Evolutionary conservation across 257 asterid species (phyloP).

Genomic region (Nyctanthes arbortristis): DNA sequence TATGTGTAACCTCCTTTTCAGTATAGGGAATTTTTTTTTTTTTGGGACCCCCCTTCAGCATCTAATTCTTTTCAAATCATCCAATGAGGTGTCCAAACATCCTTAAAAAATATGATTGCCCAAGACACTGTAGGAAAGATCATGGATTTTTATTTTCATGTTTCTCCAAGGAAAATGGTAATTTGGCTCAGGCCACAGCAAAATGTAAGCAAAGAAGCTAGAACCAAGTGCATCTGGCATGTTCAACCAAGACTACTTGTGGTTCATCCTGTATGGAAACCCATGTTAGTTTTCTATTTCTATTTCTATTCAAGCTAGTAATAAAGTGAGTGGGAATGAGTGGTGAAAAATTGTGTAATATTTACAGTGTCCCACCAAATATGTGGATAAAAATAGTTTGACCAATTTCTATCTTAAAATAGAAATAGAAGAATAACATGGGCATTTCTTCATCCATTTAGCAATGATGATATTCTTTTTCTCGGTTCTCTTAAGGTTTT

Average conservation of each 20-base stretch:
- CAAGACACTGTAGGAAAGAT: conserved; percentile 5
- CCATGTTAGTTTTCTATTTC: no score
- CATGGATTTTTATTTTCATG: conserved; percentile 10
- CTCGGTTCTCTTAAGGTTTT: conserved; percentile 3
- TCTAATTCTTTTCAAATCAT: conserved; percentile 16
- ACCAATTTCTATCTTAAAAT: no score
- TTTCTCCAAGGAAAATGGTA: conserved; percentile 15
- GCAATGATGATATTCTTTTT: not conserved
- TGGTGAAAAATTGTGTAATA: no score
- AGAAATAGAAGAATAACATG: not conserved
- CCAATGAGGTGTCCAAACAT: conserved; percentile 14
- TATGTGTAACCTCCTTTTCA: not conserved
- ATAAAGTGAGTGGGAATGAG: no score
- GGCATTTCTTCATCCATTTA: conserved; percentile 8
- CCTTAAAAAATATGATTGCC: conserved; percentile 10
- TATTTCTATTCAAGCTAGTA: no score
- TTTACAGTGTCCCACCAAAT: no score
- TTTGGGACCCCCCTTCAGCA: conserved; percentile 1
- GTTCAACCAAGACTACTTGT: conserved; percentile 9
- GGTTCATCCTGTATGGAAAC: conserved; percentile 13
- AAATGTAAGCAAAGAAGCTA: conserved; percentile 7
- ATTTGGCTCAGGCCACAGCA: conserved; percentile 7
- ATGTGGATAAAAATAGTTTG: no score
- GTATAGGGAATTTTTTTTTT: not conserved
- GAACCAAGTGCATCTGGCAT: conserved; percentile 15